These are phyloP conservation scores for Geosiphon pyriformis DNA, from an alignment of 192 early-diverging fungal genomes.

Conservation along the genomic window DNA sequence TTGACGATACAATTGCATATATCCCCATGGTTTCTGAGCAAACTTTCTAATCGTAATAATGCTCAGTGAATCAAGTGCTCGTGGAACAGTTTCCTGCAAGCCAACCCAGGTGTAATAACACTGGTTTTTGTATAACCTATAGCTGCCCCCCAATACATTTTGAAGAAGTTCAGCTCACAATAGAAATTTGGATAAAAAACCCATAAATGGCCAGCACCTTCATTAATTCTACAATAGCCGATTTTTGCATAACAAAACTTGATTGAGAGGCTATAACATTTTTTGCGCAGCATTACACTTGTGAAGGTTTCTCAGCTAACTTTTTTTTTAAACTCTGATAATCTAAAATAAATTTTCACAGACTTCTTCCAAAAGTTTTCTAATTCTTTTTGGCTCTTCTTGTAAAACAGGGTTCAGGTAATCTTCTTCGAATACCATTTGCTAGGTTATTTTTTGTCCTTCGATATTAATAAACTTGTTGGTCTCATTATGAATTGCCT, in stretches of 20 bases:
- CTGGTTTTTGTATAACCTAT: slow-evolving; percentile 23
- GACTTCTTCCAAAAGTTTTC: neutral
- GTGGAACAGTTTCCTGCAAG: slow-evolving; percentile 22
- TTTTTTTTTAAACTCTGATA: neutral
- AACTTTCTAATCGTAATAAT: slow-evolving; percentile 17
- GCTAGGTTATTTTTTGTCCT: neutral
- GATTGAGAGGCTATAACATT: slow-evolving; percentile 22
- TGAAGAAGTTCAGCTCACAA: slow-evolving; percentile 30
- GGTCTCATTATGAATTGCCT: slow-evolving; percentile 20
- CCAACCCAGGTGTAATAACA: slow-evolving; percentile 27
- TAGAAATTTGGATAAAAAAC: slow-evolving; percentile 32
- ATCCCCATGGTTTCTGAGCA: slow-evolving; percentile 24
- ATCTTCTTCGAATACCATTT: neutral
- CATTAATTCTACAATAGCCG: slow-evolving; percentile 16
- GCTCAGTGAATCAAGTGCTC: slow-evolving; percentile 20
- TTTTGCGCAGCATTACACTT: slow-evolving; percentile 13
- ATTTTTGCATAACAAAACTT: slow-evolving; percentile 21
- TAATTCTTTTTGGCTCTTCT: neutral
- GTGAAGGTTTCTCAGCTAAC: neutral
- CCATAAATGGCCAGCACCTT: slow-evolving; percentile 21
- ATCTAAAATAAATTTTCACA: neutral
- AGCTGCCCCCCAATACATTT: slow-evolving; percentile 29
- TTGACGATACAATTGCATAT: slow-evolving; percentile 26
- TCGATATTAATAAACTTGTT: slow-evolving; percentile 8
- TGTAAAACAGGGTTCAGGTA: neutral